Base-by-base conservation (phyloP, 805 yeast genomes). In the Starmera quercuum region DNA sequence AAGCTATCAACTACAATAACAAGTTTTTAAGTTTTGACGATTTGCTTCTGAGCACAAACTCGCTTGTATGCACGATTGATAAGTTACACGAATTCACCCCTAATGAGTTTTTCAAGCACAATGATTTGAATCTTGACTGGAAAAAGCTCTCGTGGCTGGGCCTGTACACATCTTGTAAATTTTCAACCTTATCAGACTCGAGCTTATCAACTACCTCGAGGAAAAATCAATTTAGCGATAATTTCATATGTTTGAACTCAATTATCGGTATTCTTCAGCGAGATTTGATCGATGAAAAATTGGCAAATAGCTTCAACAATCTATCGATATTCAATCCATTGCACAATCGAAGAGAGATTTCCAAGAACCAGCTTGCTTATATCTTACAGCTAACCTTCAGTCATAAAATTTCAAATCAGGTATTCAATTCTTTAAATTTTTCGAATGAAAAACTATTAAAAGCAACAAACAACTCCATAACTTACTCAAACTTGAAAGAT, bases 251-350 rank as follows among this genome's bases (percentile, higher is more conserved):
- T 28, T 44, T 64, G 24, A 63, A 61, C 39, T 61, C 68, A 3
- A 42, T 64, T n/a, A 56, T 63, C 4, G 56, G 66, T 1, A 54
- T 64, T 26, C 32, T 65, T n/a, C 67, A 64, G 38, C 59, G 50
- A 28, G 71, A 66, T 35, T 47, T 65, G 36, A 49, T 58, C 21
- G 49, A 56, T 37, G 63, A 60, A 33, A 61, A 56, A 38, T 39
- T 64, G 6, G 43, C 42, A 23, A 41, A 52, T 22, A 58, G 61
- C 15, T 57, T 58, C 45, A 46, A 57, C 27, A 48, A 41, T 24
- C 36, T 52, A 18, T 48, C 54, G 7, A 56, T 45, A 23, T 38
- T 41, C 34, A 61, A 56, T 39, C 58, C 56, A 17, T 34, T 27
- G 8, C 47, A 45, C 32, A 36, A 55, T 23, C 44, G 54, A 7